Percentiles rank a stretch among this genome's conserved stretches.
phyloP scores from a whole-genome alignment of 2,329 filamentous ascomycete genomes.

The Verticillium nubilum region DNA sequence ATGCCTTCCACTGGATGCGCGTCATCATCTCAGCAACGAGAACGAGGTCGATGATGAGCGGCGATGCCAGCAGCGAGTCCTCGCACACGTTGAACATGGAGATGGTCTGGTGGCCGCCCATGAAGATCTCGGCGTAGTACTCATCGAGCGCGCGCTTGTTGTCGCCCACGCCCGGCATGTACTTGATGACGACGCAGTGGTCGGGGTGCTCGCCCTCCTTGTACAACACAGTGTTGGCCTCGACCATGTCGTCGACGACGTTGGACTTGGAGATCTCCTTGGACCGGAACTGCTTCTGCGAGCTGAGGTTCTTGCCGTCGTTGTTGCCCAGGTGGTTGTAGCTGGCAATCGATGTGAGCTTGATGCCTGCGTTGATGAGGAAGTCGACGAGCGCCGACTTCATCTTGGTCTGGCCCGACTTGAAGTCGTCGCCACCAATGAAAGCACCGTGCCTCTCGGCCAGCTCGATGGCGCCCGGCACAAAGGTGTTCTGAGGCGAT shows the following conservation, averaged over 20 bases:
- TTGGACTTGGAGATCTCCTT: conserved; percentile 99
- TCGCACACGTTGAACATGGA: conserved; percentile 98
- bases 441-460: conserved; percentile 84
- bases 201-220: conserved; percentile 90
- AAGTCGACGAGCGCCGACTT: conserved; percentile 99
- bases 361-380: conserved; percentile 97
- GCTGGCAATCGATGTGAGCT: conserved; percentile 94
- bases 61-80: conserved; percentile 92
- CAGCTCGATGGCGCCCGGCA: conserved; percentile 84
- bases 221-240: conserved; percentile 89
- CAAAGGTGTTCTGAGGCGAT: conserved; percentile 98
- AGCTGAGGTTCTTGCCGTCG: conserved; percentile 97
- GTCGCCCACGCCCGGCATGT: conserved; percentile 98
- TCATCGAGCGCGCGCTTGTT: conserved; percentile 98
- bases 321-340: conserved; percentile 99
- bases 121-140: conserved; percentile 99
- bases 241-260: conserved; percentile 99
- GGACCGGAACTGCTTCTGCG: conserved; percentile 96
- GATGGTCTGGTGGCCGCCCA: conserved; percentile 97
- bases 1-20: conserved; percentile 83
- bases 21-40: conserved; percentile 97
- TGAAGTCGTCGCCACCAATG: conserved; percentile 98
- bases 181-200: conserved; percentile 99
- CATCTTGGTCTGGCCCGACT: conserved; percentile 99
- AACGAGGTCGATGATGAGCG: conserved; percentile 94